Conservation (phyloP, 148 eudicot species). For the Chenopodium suecicum region DNA sequence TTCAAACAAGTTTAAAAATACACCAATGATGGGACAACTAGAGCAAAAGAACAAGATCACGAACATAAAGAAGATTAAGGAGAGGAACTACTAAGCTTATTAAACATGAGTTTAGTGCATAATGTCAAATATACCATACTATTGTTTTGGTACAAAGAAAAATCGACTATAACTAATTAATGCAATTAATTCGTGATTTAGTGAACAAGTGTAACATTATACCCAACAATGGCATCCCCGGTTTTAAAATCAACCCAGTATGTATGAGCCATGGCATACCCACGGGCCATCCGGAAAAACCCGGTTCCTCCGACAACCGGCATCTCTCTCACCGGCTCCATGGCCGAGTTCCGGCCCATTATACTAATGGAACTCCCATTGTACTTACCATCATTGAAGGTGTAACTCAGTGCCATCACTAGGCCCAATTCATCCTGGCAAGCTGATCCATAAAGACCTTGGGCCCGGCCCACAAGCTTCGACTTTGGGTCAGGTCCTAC, state of each 20-base stretch:
- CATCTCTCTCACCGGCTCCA: conserved; percentile 49
- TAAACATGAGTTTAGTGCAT: no score
- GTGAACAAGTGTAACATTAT: conserved; percentile 44
- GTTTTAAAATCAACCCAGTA: conserved; percentile 22
- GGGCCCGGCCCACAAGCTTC: conserved; percentile 51
- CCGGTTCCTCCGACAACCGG: conserved; percentile 71
- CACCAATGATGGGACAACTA: no score
- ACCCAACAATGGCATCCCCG: conserved; percentile 58
- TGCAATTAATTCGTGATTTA: not conserved
- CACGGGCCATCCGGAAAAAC: conserved; percentile 54
- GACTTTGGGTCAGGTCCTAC: conserved; percentile 50
- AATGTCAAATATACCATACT: no score
- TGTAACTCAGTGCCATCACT: conserved; percentile 48
- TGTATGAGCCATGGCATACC: conserved; percentile 40
- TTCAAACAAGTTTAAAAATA: no score
- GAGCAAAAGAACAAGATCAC: no score
- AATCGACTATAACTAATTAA: not conserved
- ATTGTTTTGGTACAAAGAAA: not conserved
- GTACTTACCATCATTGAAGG: conserved; percentile 47
- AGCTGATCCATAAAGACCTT: conserved; percentile 55
- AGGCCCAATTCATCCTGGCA: conserved; percentile 36
- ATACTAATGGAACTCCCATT: conserved; percentile 61
- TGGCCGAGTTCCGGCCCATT: conserved; percentile 44
- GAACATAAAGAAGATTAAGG: no score
- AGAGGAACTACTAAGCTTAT: no score